Percentiles rank a stretch among this genome's conserved stretches.
phyloP scores from a whole-genome alignment of 495 filamentous ascomycete species.

The Neurospora sp. region DNA sequence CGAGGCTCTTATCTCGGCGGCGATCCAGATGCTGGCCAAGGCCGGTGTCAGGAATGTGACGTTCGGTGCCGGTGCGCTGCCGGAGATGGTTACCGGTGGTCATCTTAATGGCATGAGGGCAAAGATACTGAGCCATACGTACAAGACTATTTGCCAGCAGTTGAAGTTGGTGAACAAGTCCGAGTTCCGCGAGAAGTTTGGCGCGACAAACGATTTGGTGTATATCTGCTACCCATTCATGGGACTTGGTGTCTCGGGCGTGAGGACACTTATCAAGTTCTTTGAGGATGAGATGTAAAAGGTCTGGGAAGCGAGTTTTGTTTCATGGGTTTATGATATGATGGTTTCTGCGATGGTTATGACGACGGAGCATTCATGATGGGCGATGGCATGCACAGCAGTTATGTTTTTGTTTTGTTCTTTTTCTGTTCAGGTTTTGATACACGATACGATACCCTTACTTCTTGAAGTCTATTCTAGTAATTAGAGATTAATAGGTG shows the following conservation, averaged over 20 bases:
- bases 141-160: constrained; percentile 65
- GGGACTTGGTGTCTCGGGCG: constrained; percentile 65
- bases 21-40: constrained; percentile 57
- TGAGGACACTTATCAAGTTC: constrained; percentile 68
- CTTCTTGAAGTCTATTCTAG: background rate
- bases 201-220: constrained; percentile 61
- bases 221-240: constrained; percentile 77
- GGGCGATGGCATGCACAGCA: background rate
- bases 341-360: background rate
- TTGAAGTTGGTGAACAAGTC: constrained; percentile 72
- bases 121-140: constrained; percentile 63
- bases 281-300: constrained; percentile 58
- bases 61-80: constrained; percentile 67
- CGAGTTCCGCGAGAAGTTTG: constrained; percentile 80
- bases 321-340: background rate
- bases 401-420: background rate
- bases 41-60: constrained; percentile 57
- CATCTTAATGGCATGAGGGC: constrained; percentile 65
- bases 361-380: background rate
- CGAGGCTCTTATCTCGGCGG: constrained; percentile 64
- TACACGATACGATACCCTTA: background rate
- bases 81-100: constrained; percentile 56
- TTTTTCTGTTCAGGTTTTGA: background rate
- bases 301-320: background rate
- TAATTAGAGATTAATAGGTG: background rate